A percentile compares a stretch with the other conserved stretches of the same genome.
phyloP scores from a whole-genome alignment of 176 grass and related monocot genomes.

The Carex cristatella region DNA sequence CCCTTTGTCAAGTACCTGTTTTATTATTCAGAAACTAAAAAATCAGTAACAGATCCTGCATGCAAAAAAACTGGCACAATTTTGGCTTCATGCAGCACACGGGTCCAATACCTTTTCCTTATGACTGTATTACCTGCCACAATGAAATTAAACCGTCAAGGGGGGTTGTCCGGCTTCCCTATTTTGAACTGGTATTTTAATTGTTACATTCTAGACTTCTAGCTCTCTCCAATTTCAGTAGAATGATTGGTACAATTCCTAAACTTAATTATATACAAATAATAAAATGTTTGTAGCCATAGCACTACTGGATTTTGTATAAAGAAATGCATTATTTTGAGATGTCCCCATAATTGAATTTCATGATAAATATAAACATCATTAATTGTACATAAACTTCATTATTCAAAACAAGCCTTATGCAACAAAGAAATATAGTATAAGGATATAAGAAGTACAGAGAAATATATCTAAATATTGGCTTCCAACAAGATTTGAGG shows the following conservation, averaged over 20 bases:
- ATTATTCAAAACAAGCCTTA: not conserved
- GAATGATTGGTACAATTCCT: not conserved
- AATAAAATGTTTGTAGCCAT: not conserved
- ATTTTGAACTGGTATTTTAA: no score
- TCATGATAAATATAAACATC: not conserved
- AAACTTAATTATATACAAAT: not conserved
- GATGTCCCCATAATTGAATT: not conserved
- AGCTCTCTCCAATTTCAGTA: not conserved
- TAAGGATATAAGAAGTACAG: not conserved
- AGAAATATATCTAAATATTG: no score
- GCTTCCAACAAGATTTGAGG: not conserved
- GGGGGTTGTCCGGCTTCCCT: no score
- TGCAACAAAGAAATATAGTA: not conserved
- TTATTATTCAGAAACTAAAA: not conserved
- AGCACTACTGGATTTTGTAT: not conserved
- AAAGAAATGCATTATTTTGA: not conserved
- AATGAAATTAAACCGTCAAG: no score
- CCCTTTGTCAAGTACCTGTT: constrained; percentile 63
- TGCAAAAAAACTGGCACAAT: not conserved
- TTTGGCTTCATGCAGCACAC: not conserved
- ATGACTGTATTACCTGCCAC: not conserved
- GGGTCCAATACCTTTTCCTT: not conserved
- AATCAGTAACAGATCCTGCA: not conserved
- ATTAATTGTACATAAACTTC: not conserved
- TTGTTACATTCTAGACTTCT: not conserved